Evolutionary conservation across 108 stramenopile genomes (phyloP).

Genomic region (Stephanodiscus minutulus): DNA sequence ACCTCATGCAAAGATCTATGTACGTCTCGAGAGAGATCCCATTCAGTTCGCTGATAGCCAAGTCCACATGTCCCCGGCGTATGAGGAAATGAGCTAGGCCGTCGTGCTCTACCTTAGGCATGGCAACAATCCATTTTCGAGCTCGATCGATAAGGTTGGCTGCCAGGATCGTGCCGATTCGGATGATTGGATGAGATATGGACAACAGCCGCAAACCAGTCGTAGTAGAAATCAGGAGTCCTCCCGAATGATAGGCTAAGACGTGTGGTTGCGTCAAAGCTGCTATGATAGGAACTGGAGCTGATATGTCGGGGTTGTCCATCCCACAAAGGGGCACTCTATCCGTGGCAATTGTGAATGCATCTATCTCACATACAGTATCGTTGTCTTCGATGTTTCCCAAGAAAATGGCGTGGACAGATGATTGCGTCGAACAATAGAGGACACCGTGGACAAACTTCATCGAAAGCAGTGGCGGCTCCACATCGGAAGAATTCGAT

Average conservation of each 20-base stretch:
- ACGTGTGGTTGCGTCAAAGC: constrained; percentile 67
- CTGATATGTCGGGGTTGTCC: constrained; percentile 16
- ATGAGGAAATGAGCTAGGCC: constrained; percentile 71
- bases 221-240: constrained; percentile 70
- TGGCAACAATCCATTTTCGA: constrained; percentile 73
- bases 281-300: constrained; percentile 30
- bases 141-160: constrained; percentile 65
- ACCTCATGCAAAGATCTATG: constrained; percentile 72
- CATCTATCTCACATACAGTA: constrained; percentile 62
- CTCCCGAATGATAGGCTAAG: constrained; percentile 76
- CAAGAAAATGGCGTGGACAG: constrained; percentile 74
- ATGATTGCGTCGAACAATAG: constrained; percentile 66
- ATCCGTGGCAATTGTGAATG: constrained; percentile 64
- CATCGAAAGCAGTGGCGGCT: constrained; percentile 56
- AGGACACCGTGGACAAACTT: constrained; percentile 81
- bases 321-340: constrained; percentile 34
- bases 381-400: constrained; percentile 63
- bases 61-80: constrained; percentile 63
- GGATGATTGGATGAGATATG: constrained; percentile 63
- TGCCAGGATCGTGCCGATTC: constrained; percentile 74
- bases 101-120: constrained; percentile 63
- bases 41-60: constrained; percentile 58
- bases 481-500: constrained; percentile 23
- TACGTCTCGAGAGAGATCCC: constrained; percentile 74
- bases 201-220: constrained; percentile 65